Evolutionary conservation across 1,139 yeast species (phyloP).

Genomic region (Candida frijolesensis): DNA sequence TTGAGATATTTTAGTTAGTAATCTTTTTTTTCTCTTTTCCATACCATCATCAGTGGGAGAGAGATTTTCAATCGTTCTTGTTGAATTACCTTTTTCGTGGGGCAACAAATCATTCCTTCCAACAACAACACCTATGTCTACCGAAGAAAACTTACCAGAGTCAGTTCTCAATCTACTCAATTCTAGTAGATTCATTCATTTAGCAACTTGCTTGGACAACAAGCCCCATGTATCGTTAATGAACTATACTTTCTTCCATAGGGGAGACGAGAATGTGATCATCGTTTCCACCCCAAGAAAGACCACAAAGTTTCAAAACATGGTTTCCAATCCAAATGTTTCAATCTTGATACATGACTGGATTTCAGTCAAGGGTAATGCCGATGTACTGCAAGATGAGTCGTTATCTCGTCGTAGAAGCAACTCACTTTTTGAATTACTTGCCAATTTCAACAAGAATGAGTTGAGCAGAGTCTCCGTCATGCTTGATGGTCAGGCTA

Average conservation of each 20-base stretch:
- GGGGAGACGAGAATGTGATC: constrained; percentile 47
- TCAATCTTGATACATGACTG: constrained; percentile 86
- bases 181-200: constrained; percentile 70
- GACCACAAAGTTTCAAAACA: constrained; percentile 73
- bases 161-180: constrained; percentile 56
- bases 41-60: no score
- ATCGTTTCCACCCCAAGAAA: constrained; percentile 69
- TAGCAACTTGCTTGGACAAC: constrained; percentile 72
- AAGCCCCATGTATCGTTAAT: constrained; percentile 84
- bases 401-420: constrained; percentile 29
- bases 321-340: constrained; percentile 68
- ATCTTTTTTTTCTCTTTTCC: background rate
- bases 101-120: no score
- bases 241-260: constrained; percentile 73
- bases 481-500: constrained; percentile 73
- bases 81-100: background rate
- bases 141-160: constrained; percentile 46
- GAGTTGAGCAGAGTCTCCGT: constrained; percentile 79
- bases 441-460: constrained; percentile 72
- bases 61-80: background rate
- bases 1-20: background rate
- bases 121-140: constrained; percentile 11
- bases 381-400: constrained; percentile 15
- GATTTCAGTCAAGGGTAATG: constrained; percentile 56
- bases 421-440: constrained; percentile 56